Base-by-base conservation (phyloP, 2,329 filamentous ascomycete genomes). In the Arachnopeziza araneosa region DNA sequence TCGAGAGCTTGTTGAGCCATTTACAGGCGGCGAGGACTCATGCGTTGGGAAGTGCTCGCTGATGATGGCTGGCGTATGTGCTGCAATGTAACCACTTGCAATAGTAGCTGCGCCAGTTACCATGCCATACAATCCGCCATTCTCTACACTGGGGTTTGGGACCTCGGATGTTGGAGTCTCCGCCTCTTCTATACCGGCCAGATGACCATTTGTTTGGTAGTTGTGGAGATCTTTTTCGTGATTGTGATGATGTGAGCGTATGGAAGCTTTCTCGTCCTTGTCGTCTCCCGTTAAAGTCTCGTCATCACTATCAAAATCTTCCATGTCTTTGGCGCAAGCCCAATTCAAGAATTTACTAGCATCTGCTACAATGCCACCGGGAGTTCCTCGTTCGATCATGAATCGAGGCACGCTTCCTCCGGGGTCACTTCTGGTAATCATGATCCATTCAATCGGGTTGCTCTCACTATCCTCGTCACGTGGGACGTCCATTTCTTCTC, bases 381-480 rank as follows among this genome's bases (percentile, higher is more conserved):
- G 87, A 0, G 87, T 90, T 23, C 85, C 86, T 67, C 87, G 78
- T 67, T 90, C 87, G 23, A 90, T 85, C 81, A 90, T 84, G 74
- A 88, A 90, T 26, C 85, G 79, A 2, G 87, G 87, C 24, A 90
- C 87, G 57, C 81, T 88, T 26, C 87, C 87, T 24, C 87, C 87
- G n/a, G 87, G 87, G 69, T 90, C 87, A 71, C 84, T 87, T 56
- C 87, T 76, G 5, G 87, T 89, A 51, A 90, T 80, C 87, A 90
- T 90, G 60, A 89, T 85, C 87, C 87, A 90, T 70, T 90, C 87
- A 1, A 90, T 81, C 0, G 86, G 85, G 65, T 87, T 87, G 9
- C 76, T 73, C 64, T 86, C 83, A 1, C 77, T 75, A n/a, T 75
- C 74, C 0, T 71, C 69, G 52, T 76, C 73, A 63, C 56, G 64